Percentiles rank a stretch among this genome's conserved stretches.
Conservation (phyloP, 208 protist species). For the Crithidia thermophila region DNA sequence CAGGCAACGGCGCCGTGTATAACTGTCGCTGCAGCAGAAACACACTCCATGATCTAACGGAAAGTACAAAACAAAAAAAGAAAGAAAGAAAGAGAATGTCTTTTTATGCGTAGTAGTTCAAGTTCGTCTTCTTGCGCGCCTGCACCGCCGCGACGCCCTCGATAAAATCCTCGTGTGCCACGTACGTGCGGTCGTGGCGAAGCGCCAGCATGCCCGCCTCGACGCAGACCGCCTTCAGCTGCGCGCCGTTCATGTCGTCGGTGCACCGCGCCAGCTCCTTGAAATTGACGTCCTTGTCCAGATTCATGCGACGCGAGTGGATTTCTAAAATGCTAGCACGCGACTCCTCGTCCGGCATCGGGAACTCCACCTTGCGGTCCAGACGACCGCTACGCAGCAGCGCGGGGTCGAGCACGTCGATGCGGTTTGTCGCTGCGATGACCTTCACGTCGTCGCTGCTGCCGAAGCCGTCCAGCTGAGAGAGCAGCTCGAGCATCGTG, state of each 20-base stretch:
- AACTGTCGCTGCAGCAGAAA: background rate
- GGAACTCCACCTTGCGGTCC: conserved; percentile 99
- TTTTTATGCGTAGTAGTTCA: conserved; percentile 99
- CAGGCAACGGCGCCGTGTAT: too few species aligned
- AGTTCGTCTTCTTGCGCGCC: conserved; percentile 99
- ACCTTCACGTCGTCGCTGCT: conserved; percentile 98
- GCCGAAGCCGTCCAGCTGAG: conserved; percentile 99
- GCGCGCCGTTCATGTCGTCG: conserved; percentile 99
- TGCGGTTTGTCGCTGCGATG: conserved; percentile 99
- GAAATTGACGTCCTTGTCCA: conserved; percentile 98
- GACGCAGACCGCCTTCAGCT: conserved; percentile 99
- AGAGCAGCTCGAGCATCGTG: conserved; percentile 99
- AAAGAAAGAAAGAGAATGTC: conserved; percentile 11
- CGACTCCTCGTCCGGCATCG: conserved; percentile 98
- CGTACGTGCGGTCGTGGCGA: conserved; percentile 89
- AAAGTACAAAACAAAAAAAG: conserved; percentile 11
- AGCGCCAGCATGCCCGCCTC: conserved; percentile 99
- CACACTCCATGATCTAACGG: background rate
- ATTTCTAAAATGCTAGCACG: conserved; percentile 99
- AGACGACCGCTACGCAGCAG: conserved; percentile 99
- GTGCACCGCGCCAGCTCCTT: conserved; percentile 99
- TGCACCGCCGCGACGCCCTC: conserved; percentile 98
- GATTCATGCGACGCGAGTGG: conserved; percentile 99
- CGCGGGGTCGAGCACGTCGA: conserved; percentile 99
- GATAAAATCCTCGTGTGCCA: conserved; percentile 99